Percentiles rank a stretch among this genome's conserved stretches.
Evolutionary conservation across 805 yeast species (phyloP).

Genomic region (Starmerella kuoi): DNA sequence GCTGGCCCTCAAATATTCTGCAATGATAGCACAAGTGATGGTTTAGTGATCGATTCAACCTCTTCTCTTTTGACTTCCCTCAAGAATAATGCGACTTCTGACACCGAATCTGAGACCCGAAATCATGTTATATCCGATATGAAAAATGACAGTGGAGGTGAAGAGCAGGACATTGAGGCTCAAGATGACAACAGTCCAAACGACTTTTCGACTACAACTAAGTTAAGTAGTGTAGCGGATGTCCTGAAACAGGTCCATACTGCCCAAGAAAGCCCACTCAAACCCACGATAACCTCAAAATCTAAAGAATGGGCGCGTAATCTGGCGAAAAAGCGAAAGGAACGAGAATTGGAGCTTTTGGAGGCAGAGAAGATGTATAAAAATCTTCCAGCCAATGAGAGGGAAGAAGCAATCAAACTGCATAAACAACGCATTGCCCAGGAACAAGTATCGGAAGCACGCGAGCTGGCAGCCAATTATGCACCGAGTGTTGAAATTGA

Average conservation of each 20-base stretch:
- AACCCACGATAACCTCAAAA: not conserved
- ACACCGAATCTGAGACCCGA: too few species aligned
- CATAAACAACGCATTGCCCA: conserved; percentile 18
- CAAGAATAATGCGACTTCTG: too few species aligned
- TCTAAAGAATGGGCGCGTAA: conserved; percentile 11
- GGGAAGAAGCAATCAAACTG: conserved; percentile 25
- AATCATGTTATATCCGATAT: too few species aligned
- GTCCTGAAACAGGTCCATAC: not conserved
- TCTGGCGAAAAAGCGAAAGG: conserved; percentile 12
- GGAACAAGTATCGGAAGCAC: conserved; percentile 27
- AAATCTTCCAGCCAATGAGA: conserved; percentile 26
- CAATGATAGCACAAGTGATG: not conserved
- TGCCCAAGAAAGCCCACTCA: not conserved
- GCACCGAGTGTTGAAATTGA: conserved; percentile 37
- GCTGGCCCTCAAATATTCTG: not conserved
- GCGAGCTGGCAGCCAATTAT: conserved; percentile 30
- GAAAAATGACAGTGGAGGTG: too few species aligned
- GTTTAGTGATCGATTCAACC: not conserved
- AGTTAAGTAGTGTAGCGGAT: not conserved
- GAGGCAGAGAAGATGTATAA: conserved; percentile 22
- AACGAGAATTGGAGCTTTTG: conserved; percentile 18
- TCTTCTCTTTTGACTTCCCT: too few species aligned
- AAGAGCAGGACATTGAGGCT: too few species aligned
- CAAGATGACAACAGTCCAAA: too few species aligned
- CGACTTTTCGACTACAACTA: not conserved